Conservation (phyloP, 2,329 filamentous ascomycete genomes). For the Incumbomyces delicatus region DNA sequence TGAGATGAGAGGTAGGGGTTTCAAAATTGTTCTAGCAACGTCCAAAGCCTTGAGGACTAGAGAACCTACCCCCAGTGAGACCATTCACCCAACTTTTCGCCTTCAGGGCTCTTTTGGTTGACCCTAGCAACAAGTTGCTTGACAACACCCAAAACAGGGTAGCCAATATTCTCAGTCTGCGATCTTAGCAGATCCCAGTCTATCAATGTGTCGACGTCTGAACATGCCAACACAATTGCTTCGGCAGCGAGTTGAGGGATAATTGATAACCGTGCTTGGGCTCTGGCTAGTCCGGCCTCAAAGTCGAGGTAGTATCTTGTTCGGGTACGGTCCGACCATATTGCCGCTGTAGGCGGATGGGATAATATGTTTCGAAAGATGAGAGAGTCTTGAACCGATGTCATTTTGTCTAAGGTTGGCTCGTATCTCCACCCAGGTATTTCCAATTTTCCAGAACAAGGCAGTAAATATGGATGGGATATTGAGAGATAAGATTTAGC, state of each 20-base stretch:
- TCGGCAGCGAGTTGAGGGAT: conserved; percentile 18
- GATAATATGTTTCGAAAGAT: conserved; percentile 20
- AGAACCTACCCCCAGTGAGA: conserved; percentile 15
- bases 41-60: too few species aligned
- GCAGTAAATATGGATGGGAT: too few species aligned
- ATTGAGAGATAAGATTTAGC: too few species aligned
- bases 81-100: conserved; percentile 16
- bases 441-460: too few species aligned
- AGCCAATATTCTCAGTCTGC: conserved; percentile 19
- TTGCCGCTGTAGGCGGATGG: conserved; percentile 15
- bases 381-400: conserved; percentile 18
- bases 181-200: conserved; percentile 14
- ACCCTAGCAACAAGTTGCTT: conserved; percentile 18
- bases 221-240: conserved; percentile 16
- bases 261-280: conserved; percentile 18
- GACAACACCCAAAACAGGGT: conserved; percentile 18
- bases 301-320: conserved; percentile 19
- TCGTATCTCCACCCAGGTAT: too few species aligned
- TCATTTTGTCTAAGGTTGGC: conserved; percentile 8
- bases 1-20: neutral
- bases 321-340: conserved; percentile 19
- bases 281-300: conserved; percentile 17
- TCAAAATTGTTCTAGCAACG: too few species aligned
- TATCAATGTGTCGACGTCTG: conserved; percentile 13
- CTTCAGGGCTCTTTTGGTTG: conserved; percentile 9